Evolutionary conservation across 495 filamentous ascomycete species (phyloP).

Genomic region (Penicillium cataractarum): DNA sequence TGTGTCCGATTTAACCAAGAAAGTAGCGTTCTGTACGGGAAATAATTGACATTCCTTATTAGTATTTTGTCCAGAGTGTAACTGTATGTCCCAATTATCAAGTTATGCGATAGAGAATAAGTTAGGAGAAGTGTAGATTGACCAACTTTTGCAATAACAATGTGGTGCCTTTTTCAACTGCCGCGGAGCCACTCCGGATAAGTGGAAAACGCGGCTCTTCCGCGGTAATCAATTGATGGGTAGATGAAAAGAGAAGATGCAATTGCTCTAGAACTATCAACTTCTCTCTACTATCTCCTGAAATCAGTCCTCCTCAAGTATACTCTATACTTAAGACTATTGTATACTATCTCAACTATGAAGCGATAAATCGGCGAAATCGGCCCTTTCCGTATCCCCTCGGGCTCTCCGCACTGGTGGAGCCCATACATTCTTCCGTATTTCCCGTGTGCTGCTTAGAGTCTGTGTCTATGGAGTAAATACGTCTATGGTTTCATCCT

Average conservation of each 20-base stretch:
- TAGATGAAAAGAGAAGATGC: not conserved
- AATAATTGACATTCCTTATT: no score
- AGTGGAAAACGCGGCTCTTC: not conserved
- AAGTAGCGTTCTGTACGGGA: not conserved
- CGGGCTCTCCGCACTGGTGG: slow-evolving; percentile 24
- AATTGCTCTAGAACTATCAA: no score
- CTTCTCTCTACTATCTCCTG: no score
- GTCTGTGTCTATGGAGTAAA: not conserved
- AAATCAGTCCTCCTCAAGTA: no score
- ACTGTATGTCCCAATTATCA: no score
- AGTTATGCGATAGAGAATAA: no score
- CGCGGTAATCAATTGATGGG: not conserved
- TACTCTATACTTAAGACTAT: no score
- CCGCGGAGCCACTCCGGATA: not conserved
- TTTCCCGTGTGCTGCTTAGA: not conserved
- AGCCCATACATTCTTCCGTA: not conserved
- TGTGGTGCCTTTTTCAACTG: no score
- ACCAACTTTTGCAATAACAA: no score
- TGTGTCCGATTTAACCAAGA: not conserved
- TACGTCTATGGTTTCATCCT: not conserved
- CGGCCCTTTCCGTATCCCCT: not conserved
- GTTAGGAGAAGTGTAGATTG: no score
- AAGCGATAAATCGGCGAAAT: not conserved
- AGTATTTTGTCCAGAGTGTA: no score
- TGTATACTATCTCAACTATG: not conserved